Evolutionary conservation across 2,329 filamentous ascomycete genomes (phyloP).

Genomic region (Cryoendolithus antarcticus): DNA sequence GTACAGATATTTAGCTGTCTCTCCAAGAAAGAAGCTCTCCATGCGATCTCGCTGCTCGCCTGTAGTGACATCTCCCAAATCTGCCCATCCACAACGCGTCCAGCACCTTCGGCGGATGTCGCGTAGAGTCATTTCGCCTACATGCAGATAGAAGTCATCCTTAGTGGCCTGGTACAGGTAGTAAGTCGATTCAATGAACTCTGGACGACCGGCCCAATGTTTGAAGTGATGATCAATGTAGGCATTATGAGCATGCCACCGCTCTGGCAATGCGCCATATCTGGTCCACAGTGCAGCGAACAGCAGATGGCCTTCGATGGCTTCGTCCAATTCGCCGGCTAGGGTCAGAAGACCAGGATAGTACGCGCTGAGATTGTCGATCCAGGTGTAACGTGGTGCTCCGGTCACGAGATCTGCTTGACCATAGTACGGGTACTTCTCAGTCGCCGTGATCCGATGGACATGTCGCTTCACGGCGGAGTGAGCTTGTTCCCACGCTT

Average conservation of each 20-base stretch:
- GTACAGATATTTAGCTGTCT: conserved; percentile 93
- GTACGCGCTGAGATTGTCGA: conserved; percentile 90
- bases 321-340: conserved; percentile 82
- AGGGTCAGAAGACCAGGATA: conserved; percentile 81
- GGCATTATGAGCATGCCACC: conserved; percentile 59
- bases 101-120: conserved; percentile 84
- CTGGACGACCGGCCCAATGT: conserved; percentile 92
- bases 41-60: conserved; percentile 87
- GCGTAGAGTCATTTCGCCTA: conserved; percentile 85
- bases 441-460: conserved; percentile 55
- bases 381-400: conserved; percentile 81
- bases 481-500: conserved; percentile 76
- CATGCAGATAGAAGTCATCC: conserved; percentile 92
- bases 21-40: conserved; percentile 97
- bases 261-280: conserved; percentile 84
- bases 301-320: conserved; percentile 76
- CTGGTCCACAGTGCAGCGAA: conserved; percentile 91
- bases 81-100: conserved; percentile 87
- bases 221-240: conserved; percentile 73
- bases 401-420: conserved; percentile 83
- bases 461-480: conserved; percentile 79
- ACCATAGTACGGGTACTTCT: conserved; percentile 83
- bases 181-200: conserved; percentile 95
- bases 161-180: conserved; percentile 87
- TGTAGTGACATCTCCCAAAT: conserved; percentile 47